Percentiles rank a stretch among this genome's conserved stretches.
These are phyloP conservation scores for Saprolegnia parasitica DNA, from an alignment of 352 stramenopile species.

Conservation along the genomic window DNA sequence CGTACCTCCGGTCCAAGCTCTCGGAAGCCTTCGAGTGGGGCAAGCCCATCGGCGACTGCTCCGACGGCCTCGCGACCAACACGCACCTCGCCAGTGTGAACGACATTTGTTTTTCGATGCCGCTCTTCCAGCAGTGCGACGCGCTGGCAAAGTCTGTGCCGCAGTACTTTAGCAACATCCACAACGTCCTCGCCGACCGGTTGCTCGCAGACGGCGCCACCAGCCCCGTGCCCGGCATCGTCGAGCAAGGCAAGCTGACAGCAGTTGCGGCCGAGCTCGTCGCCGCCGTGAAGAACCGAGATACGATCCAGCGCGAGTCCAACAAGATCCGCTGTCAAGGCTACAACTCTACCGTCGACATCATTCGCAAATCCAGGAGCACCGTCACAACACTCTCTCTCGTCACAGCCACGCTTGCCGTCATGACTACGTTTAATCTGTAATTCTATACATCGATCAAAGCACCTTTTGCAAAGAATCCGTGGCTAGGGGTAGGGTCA, in stretches of 20 bases:
- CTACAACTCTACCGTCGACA: constrained; percentile 9
- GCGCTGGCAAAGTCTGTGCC: neutral
- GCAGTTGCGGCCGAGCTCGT: neutral
- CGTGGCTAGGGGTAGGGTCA: too few relatives aligned
- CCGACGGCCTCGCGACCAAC: constrained; percentile 10
- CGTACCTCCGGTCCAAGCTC: constrained; percentile 3
- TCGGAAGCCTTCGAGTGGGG: constrained; percentile 8
- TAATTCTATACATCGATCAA: too few relatives aligned
- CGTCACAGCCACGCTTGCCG: too few relatives aligned
- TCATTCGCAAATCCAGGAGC: neutral
- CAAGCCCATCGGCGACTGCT: constrained; percentile 8
- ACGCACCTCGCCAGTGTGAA: constrained; percentile 10
- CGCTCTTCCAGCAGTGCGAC: constrained; percentile 14
- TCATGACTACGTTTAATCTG: too few relatives aligned
- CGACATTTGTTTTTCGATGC: constrained; percentile 7
- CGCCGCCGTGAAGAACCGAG: neutral
- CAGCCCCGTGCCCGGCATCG: neutral
- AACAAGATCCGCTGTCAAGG: constrained; percentile 14
- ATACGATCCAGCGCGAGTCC: neutral
- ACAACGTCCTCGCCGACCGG: constrained; percentile 1
- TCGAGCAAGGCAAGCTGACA: neutral
- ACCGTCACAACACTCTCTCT: too few relatives aligned
- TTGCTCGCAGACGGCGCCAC: neutral
- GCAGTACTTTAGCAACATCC: constrained; percentile 17
- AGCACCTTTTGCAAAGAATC: too few relatives aligned